These are phyloP conservation scores for Xylaria sp. DNA, from an alignment of 2,329 filamentous ascomycete genomes.

Conservation along the genomic window DNA sequence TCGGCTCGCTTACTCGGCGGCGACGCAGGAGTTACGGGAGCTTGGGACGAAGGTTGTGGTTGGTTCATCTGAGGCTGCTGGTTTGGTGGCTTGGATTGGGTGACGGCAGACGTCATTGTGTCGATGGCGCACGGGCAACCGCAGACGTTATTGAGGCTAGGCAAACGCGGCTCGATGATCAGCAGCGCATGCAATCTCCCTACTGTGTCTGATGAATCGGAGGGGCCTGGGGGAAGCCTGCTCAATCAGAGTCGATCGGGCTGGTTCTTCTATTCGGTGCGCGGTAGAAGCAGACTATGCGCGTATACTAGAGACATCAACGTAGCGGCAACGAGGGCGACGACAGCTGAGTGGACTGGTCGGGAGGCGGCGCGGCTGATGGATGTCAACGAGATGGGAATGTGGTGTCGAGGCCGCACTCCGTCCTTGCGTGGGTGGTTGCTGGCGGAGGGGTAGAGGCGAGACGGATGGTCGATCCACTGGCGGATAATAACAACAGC, in stretches of 20 bases:
- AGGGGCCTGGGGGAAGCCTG: slow-evolving; percentile 15
- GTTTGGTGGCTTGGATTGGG: slow-evolving; percentile 44
- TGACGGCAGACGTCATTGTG: slow-evolving; percentile 49
- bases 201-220: slow-evolving; percentile 10
- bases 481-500: slow-evolving; percentile 2
- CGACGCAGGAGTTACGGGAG: slow-evolving; percentile 62
- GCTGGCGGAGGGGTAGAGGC: slow-evolving; percentile 2
- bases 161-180: slow-evolving; percentile 30
- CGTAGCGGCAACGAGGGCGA: slow-evolving; percentile 16
- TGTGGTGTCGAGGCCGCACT: neutral
- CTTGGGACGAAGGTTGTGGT: slow-evolving; percentile 41
- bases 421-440: neutral
- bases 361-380: slow-evolving; percentile 9
- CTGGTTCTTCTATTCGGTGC: neutral
- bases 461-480: neutral
- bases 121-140: slow-evolving; percentile 48
- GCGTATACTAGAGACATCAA: slow-evolving; percentile 26
- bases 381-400: neutral
- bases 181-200: slow-evolving; percentile 35
- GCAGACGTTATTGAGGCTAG: slow-evolving; percentile 38
- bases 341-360: slow-evolving; percentile 7
- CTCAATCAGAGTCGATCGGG: slow-evolving; percentile 29
- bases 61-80: slow-evolving; percentile 42
- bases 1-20: slow-evolving; percentile 83
- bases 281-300: slow-evolving; percentile 20